phyloP scores from a whole-genome alignment of 163 green algal genomes.

The Coccomyxa subellipsoidea region DNA sequence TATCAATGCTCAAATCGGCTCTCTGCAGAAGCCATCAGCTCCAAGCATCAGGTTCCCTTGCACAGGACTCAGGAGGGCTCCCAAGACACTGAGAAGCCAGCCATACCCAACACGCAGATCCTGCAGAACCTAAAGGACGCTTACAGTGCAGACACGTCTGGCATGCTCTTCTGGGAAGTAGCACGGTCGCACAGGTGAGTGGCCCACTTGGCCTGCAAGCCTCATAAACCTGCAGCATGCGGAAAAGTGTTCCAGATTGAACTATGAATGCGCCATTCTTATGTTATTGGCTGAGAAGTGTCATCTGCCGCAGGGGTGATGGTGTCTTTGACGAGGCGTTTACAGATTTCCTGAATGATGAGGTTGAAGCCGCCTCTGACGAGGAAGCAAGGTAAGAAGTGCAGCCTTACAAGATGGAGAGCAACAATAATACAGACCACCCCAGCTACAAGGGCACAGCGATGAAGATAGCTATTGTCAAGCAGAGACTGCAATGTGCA shows the following conservation, averaged over 20 bases:
- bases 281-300: neutral
- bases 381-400: neutral
- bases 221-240: neutral
- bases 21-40: neutral
- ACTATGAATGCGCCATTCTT: neutral
- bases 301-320: neutral
- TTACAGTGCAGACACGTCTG: neutral
- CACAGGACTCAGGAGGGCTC: neutral
- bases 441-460: neutral
- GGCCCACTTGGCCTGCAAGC: neutral
- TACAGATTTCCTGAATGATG: neutral
- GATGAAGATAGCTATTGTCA: neutral
- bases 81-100: neutral
- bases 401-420: too few relatives aligned
- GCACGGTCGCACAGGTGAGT: neutral
- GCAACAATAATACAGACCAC: too few relatives aligned
- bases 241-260: neutral
- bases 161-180: neutral
- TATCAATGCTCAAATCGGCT: neutral
- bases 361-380: neutral
- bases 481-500: neutral
- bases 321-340: slow-evolving; percentile 5
- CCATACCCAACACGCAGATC: neutral
- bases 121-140: neutral
- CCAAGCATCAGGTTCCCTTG: neutral